These are phyloP conservation scores for Aspergillus jensenii DNA, from an alignment of 2,329 filamentous ascomycete genomes.

Conservation along the genomic window DNA sequence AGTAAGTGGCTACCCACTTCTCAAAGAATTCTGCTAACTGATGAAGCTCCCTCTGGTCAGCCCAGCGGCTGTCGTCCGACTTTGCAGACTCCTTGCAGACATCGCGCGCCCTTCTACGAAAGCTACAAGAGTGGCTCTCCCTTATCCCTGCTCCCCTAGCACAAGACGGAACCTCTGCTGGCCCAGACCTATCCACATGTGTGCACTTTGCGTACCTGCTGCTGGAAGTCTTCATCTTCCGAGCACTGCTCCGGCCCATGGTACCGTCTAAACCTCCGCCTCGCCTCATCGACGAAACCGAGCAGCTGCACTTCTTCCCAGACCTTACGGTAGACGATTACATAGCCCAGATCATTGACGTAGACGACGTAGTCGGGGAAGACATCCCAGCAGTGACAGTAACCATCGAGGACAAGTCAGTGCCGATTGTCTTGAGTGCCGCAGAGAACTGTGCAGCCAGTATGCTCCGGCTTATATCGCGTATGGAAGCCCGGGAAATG, in stretches of 20 bases:
- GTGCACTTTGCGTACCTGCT: slow-evolving; percentile 38
- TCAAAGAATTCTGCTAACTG: neutral
- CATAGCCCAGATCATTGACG: slow-evolving; percentile 24
- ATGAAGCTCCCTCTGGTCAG: slow-evolving; percentile 29
- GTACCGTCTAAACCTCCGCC: slow-evolving; percentile 29
- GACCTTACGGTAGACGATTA: slow-evolving; percentile 20
- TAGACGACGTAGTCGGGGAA: slow-evolving; percentile 4
- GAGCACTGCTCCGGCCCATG: slow-evolving; percentile 34
- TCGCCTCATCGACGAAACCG: slow-evolving; percentile 22
- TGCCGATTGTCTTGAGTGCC: slow-evolving; percentile 27
- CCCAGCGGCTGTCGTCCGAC: slow-evolving; percentile 29
- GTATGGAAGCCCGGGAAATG: slow-evolving; percentile 29
- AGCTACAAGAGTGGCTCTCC: slow-evolving; percentile 31
- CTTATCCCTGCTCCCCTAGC: neutral
- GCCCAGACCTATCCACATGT: neutral
- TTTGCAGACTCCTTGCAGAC: slow-evolving; percentile 30
- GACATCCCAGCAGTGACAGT: slow-evolving; percentile 24
- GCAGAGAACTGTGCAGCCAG: slow-evolving; percentile 34
- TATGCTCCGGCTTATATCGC: slow-evolving; percentile 28
- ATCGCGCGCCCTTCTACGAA: slow-evolving; percentile 27
- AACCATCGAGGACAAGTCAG: slow-evolving; percentile 23
- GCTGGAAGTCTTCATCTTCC: slow-evolving; percentile 37
- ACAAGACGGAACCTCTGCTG: neutral
- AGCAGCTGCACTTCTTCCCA: neutral
- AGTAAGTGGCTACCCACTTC: slow-evolving; percentile 21